phyloP scores from a whole-genome alignment of 2,329 filamentous ascomycete genomes.

The Pseudocercospora macadamiae region DNA sequence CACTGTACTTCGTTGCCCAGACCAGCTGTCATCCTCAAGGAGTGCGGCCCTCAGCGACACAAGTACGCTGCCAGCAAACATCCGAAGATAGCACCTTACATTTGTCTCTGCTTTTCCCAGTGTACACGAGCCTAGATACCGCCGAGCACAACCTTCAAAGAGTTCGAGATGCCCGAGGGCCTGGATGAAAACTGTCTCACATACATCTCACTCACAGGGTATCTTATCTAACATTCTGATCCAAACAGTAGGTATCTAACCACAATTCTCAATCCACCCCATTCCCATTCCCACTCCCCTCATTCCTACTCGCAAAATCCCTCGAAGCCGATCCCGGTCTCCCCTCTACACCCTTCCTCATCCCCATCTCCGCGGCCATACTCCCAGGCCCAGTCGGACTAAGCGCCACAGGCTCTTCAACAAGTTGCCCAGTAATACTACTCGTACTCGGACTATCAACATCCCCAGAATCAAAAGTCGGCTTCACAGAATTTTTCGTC shows the following conservation, averaged over 20 bases:
- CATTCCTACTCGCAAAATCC: background rate
- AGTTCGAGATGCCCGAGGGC: background rate
- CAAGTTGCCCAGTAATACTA: conserved; percentile 24
- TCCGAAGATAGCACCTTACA: too few relatives aligned
- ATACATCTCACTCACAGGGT: background rate
- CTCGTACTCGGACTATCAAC: conserved; percentile 24
- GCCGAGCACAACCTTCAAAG: too few relatives aligned
- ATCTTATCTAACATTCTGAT: background rate
- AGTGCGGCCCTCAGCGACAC: too few relatives aligned
- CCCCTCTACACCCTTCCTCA: conserved; percentile 40
- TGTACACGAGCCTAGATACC: too few relatives aligned
- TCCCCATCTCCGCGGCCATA: conserved; percentile 29
- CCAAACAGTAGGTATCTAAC: background rate
- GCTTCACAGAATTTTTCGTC: conserved; percentile 17
- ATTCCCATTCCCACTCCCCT: background rate
- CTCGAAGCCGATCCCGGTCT: background rate
- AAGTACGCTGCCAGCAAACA: too few relatives aligned
- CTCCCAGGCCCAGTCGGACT: conserved; percentile 24
- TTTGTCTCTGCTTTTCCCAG: too few relatives aligned
- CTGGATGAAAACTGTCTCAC: background rate
- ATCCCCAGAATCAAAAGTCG: conserved; percentile 24
- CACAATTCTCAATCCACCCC: background rate
- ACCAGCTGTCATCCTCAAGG: too few relatives aligned
- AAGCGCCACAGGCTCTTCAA: conserved; percentile 33
- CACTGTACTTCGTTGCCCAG: too few relatives aligned